Evolutionary conservation across 495 filamentous ascomycete species (phyloP).

Genomic region (Cercophora scortea): DNA sequence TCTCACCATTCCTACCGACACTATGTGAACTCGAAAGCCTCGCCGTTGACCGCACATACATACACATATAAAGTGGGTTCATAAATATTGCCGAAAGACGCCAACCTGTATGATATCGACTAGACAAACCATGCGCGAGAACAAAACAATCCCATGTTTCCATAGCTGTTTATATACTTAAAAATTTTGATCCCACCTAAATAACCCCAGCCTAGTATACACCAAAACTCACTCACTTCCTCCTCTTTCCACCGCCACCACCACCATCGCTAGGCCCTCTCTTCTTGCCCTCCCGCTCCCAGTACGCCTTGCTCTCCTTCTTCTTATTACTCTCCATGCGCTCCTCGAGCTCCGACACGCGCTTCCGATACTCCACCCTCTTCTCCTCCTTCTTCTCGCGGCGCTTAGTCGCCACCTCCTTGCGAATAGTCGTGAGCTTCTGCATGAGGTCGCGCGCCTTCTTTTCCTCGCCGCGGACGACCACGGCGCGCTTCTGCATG

Average conservation of each 20-base stretch:
- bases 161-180: background rate
- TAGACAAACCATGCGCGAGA: too few species aligned
- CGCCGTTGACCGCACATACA: too few species aligned
- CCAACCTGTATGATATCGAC: too few species aligned
- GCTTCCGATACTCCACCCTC: conserved; percentile 66
- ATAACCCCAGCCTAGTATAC: background rate
- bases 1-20: too few species aligned
- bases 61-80: too few species aligned
- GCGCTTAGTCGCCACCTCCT: conserved; percentile 81
- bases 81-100: too few species aligned
- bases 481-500: conserved; percentile 86
- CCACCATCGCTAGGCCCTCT: conserved; percentile 56
- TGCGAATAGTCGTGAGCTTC: conserved; percentile 83
- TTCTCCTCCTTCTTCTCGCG: conserved; percentile 78
- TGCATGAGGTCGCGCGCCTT: conserved; percentile 84
- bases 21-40: too few species aligned
- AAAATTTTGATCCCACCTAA: background rate
- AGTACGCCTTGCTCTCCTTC: conserved; percentile 86
- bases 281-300: conserved; percentile 93
- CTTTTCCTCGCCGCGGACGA: conserved; percentile 72
- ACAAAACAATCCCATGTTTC: background rate
- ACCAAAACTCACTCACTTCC: background rate
- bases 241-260: conserved; percentile 55
- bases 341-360: conserved; percentile 71
- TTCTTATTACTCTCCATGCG: conserved; percentile 78